phyloP scores from a whole-genome alignment of 352 stramenopile genomes.

The Globisporangium acanthophoron region DNA sequence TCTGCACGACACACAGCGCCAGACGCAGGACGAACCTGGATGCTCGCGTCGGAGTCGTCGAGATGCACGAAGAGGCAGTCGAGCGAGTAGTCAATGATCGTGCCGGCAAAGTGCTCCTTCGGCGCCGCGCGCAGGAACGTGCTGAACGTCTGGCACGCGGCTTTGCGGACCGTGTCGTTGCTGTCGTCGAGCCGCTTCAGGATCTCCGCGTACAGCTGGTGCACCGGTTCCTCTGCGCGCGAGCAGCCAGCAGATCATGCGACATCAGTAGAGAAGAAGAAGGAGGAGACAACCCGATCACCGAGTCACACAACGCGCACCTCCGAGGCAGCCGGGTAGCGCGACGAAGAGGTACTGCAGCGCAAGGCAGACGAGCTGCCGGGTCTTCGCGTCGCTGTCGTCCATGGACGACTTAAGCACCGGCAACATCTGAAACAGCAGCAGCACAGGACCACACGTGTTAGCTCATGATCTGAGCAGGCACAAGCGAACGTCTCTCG shows the following conservation, averaged over 20 bases:
- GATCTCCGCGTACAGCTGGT: slow-evolving; percentile 90
- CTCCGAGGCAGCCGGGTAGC: slow-evolving; percentile 65
- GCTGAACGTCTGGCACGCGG: slow-evolving; percentile 82
- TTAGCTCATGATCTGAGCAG: background rate
- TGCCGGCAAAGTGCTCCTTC: slow-evolving; percentile 82
- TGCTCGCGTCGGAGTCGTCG: slow-evolving; percentile 83
- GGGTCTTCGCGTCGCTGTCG: slow-evolving; percentile 84
- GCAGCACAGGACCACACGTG: no score
- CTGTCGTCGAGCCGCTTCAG: slow-evolving; percentile 91
- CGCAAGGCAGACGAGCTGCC: slow-evolving; percentile 84
- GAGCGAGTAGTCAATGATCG: slow-evolving; percentile 88
- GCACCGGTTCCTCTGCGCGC: slow-evolving; percentile 77
- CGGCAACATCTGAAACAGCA: slow-evolving; percentile 62
- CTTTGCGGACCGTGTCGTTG: slow-evolving; percentile 86
- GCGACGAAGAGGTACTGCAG: slow-evolving; percentile 87
- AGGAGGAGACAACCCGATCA: background rate
- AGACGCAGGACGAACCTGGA: slow-evolving; percentile 49
- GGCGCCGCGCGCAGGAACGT: slow-evolving; percentile 84
- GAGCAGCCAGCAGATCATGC: background rate
- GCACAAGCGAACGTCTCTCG: background rate
- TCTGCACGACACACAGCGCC: slow-evolving; percentile 1
- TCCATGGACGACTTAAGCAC: slow-evolving; percentile 88
- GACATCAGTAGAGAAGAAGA: background rate
- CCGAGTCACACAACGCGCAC: slow-evolving; percentile 17
- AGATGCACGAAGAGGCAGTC: slow-evolving; percentile 90